phyloP scores from a whole-genome alignment of 1,284 basidiomycete species.

The Sutorius eximius region DNA sequence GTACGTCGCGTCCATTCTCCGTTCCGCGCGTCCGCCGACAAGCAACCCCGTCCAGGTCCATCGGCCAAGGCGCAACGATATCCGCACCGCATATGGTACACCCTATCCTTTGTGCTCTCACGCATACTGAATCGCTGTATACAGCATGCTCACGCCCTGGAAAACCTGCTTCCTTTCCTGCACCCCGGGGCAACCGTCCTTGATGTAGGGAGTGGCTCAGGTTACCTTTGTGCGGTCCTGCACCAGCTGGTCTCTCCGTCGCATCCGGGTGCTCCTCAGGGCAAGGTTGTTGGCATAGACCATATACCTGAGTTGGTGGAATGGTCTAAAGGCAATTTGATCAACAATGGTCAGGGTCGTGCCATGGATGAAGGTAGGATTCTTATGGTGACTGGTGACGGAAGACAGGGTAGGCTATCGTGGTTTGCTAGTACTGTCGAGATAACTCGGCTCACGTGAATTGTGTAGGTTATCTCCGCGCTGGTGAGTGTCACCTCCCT shows the following conservation, averaged over 20 bases:
- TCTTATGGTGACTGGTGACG: constrained; percentile 75
- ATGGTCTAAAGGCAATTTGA: constrained; percentile 70
- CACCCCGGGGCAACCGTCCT: constrained; percentile 71
- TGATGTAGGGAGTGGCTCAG: constrained; percentile 81
- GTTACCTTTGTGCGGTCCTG: constrained; percentile 76
- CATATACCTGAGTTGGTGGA: constrained; percentile 82
- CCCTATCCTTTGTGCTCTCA: not conserved
- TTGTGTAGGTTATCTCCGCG: constrained; percentile 29
- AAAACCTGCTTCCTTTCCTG: constrained; percentile 72
- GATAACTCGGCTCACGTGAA: not conserved
- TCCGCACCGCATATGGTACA: constrained; percentile 87
- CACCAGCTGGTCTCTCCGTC: constrained; percentile 61
- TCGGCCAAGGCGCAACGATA: constrained; percentile 83
- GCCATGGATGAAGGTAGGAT: constrained; percentile 57
- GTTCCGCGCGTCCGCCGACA: not conserved
- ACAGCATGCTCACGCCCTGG: constrained; percentile 80
- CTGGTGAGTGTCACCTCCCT: constrained; percentile 20
- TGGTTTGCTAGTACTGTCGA: too few relatives aligned
- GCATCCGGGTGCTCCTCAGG: constrained; percentile 39
- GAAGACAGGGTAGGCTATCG: constrained; percentile 59
- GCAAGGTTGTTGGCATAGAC: constrained; percentile 87
- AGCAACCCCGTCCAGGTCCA: constrained; percentile 46
- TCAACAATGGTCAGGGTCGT: constrained; percentile 61
- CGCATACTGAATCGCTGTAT: not conserved
- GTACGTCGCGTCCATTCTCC: constrained; percentile 33